These are phyloP conservation scores for Hypoxylon perforatum DNA, from an alignment of 495 filamentous ascomycete species.

Conservation along the genomic window DNA sequence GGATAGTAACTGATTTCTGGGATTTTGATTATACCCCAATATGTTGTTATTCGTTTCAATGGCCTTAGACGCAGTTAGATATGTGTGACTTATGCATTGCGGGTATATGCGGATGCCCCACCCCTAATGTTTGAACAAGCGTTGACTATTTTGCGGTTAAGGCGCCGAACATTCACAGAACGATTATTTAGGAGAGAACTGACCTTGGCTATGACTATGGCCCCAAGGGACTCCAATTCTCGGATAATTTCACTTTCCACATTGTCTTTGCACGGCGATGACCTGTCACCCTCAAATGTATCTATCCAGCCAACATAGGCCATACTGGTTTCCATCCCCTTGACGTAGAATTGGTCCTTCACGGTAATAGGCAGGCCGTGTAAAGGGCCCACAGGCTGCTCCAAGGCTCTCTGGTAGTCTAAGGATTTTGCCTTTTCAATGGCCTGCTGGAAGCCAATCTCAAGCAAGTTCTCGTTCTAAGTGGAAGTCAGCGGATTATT, in stretches of 20 bases:
- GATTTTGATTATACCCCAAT: conserved; percentile 74
- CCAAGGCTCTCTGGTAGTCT: no score
- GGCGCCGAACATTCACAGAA: conserved; percentile 70
- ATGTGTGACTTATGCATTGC: no score
- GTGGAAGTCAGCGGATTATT: no score
- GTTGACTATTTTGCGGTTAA: no score
- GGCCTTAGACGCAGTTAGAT: no score
- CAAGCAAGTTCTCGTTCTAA: no score
- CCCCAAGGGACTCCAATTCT: conserved; percentile 54
- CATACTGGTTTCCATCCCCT: conserved; percentile 62
- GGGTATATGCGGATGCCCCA: no score
- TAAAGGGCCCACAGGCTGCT: no score
- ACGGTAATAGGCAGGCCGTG: conserved; percentile 75
- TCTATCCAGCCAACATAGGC: conserved; percentile 49
- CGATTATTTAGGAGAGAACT: conserved; percentile 73
- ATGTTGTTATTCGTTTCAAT: conserved; percentile 71
- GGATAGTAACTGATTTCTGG: conserved; percentile 65
- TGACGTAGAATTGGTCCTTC: conserved; percentile 74
- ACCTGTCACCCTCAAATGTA: conserved; percentile 64
- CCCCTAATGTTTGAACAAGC: no score
- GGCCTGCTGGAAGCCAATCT: no score
- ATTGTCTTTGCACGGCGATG: conserved; percentile 59
- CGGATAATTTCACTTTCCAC: conserved; percentile 58
- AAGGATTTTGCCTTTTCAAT: no score
- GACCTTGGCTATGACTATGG: no score